Conservation (phyloP, 2,329 filamentous ascomycete genomes). For the Huntiella bhutanensis region DNA sequence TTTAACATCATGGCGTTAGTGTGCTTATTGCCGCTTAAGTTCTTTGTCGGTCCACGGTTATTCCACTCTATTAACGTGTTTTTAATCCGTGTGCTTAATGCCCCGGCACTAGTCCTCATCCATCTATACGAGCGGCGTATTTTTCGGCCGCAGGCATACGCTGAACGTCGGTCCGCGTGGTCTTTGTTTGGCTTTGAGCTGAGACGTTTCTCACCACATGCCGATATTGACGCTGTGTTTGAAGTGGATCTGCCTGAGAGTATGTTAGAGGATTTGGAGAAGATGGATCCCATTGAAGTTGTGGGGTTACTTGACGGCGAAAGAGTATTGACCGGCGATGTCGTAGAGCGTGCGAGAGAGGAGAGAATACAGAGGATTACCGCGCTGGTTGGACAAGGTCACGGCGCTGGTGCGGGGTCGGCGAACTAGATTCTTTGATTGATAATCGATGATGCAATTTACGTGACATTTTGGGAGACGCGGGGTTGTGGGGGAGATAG, state of each 20-base stretch:
- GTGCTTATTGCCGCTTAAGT: slow-evolving; percentile 45
- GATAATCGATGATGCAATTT: no score
- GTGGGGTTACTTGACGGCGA: slow-evolving; percentile 19
- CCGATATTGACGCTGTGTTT: slow-evolving; percentile 41
- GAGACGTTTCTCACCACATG: slow-evolving; percentile 33
- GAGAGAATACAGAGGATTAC: neutral
- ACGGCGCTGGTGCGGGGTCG: no score
- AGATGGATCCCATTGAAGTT: slow-evolving; percentile 19
- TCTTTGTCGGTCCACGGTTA: slow-evolving; percentile 38
- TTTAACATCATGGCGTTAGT: slow-evolving; percentile 50
- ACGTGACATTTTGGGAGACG: no score
- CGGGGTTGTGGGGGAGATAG: no score
- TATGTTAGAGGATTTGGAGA: slow-evolving; percentile 19
- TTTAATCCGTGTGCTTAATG: slow-evolving; percentile 42
- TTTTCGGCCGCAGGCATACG: slow-evolving; percentile 16
- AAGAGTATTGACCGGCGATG: slow-evolving; percentile 5
- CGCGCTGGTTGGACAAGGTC: no score
- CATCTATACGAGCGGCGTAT: slow-evolving; percentile 40
- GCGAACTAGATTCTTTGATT: no score
- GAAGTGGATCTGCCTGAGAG: slow-evolving; percentile 35
- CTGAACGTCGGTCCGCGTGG: slow-evolving; percentile 1
- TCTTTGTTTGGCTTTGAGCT: slow-evolving; percentile 24
- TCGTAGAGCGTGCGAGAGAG: neutral
- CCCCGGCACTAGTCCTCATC: slow-evolving; percentile 42
- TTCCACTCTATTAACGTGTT: slow-evolving; percentile 57